Evolutionary conservation across 139 green algal species (phyloP), one percentile per base, ranked within the genome.

Genomic region (Chlamydomonas sp.): DNA sequence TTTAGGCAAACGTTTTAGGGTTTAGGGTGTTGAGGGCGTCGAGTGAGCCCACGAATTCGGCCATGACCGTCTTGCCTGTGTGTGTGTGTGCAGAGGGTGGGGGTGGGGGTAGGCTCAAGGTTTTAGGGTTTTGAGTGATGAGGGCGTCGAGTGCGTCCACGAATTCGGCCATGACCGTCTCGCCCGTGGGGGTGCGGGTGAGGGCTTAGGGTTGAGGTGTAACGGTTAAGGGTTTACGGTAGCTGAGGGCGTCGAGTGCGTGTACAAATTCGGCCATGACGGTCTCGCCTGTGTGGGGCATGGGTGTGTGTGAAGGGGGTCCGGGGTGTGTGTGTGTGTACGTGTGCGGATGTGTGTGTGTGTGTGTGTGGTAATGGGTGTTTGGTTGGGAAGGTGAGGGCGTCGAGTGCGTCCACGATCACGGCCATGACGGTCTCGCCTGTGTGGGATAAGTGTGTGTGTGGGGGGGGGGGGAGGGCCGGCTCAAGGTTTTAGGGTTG

Each of bases 191-290:
- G 13, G 43, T 54, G 43, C 20, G 43, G 13, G 43, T 13, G 20
- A 26, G 20, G 43, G 20, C 16, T 13, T 54, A 20, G 20, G 43
- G 13, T 13, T 26, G 43, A 54, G n/a, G n/a, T n/a, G n/a, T n/a
- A n/a, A n/a, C n/a, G n/a, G n/a, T n/a, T n/a, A 13, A 54, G 43
- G 16, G 20, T 54, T 54, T 54, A 26, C 16, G 81, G 64, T 69
- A 82, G 16, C 69, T 84, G 16, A 73, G 63, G 33, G 72, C 73
- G 48, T 84, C 73, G 38, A 86, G 65, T 4, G 74, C 81, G 2
- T 47, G 30, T 3, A 75, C 72, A 65, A 76, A 82, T 0, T 50
- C 60, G n/a, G 68, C 65, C 49, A 85, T 13, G 31, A 68, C 22
- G 34, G 10, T 30, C 30, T 68, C 5, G 34, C 60, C 60, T 54